Conservation (phyloP, 2,329 filamentous ascomycete genomes). For the Xylariaceae sp. region DNA sequence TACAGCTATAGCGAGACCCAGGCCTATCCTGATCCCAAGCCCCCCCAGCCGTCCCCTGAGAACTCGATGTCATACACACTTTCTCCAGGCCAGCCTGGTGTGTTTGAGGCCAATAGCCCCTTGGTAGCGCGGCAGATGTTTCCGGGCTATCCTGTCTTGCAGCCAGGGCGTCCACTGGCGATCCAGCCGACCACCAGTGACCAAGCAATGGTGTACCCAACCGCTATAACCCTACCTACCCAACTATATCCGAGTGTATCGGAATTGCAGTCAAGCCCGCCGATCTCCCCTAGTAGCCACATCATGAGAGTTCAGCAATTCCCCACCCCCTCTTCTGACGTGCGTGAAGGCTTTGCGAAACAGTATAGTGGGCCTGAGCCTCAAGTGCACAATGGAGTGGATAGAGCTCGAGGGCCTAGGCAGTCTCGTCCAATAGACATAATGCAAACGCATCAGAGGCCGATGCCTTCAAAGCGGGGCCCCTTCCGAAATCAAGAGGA, state of each 20-base stretch:
- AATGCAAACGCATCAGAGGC: constrained; percentile 32
- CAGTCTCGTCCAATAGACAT: constrained; percentile 29
- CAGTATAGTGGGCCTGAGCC: constrained; percentile 18
- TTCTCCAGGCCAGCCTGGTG: constrained; percentile 22
- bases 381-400: constrained; percentile 15
- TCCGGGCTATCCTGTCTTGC: constrained; percentile 33
- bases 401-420: constrained; percentile 14
- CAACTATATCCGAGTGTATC: constrained; percentile 24
- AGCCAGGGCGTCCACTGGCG: constrained; percentile 28
- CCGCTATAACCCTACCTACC: constrained; percentile 20
- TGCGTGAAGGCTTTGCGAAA: constrained; percentile 8
- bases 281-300: constrained; percentile 19
- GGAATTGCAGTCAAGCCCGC: constrained; percentile 19
- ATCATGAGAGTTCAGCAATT: constrained; percentile 18
- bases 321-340: constrained; percentile 12
- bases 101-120: constrained; percentile 29
- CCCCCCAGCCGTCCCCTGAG: constrained; percentile 15
- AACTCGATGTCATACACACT: constrained; percentile 23
- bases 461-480: constrained; percentile 39
- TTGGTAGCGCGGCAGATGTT: constrained; percentile 28
- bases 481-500: constrained; percentile 50
- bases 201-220: constrained; percentile 39
- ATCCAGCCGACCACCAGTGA: constrained; percentile 29
- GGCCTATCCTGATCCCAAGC: constrained; percentile 24
- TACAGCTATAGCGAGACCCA: constrained; percentile 22